Conservation (phyloP, 345 rosid species). For the Noccaea bulbosa region DNA sequence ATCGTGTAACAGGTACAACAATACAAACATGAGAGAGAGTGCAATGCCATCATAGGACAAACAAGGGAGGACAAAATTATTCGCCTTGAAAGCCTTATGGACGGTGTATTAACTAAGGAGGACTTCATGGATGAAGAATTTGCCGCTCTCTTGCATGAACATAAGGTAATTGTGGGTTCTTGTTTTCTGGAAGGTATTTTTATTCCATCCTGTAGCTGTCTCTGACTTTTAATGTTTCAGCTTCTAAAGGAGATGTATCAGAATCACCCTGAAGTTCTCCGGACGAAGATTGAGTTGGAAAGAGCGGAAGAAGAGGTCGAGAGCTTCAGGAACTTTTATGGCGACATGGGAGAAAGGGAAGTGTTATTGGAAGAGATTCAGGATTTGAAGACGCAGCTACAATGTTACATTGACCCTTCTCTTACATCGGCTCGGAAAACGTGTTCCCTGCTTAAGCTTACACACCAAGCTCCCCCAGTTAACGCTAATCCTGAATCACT, state of each 20-base stretch:
- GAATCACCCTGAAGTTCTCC: conserved; percentile 75
- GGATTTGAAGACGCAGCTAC: conserved; percentile 76
- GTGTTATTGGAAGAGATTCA: conserved; percentile 87
- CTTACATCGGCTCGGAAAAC: conserved; percentile 47
- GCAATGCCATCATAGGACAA: conserved; percentile 77
- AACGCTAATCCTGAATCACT: conserved; percentile 49
- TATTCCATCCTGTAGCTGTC: conserved; percentile 17
- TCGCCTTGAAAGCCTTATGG: conserved; percentile 86
- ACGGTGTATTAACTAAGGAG: conserved; percentile 77
- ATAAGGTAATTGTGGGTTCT: conserved; percentile 49
- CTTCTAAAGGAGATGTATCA: conserved; percentile 76
- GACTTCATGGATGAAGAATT: conserved; percentile 81
- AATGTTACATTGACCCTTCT: conserved; percentile 69
- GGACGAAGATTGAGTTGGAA: conserved; percentile 68
- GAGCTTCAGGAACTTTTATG: conserved; percentile 61
- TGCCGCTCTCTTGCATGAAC: conserved; percentile 62
- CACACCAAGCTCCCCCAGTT: conserved; percentile 51
- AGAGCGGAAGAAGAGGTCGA: conserved; percentile 75
- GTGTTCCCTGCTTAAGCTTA: conserved; percentile 52
- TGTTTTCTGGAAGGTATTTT: neutral
- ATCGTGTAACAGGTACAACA: conserved; percentile 71
- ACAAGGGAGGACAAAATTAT: conserved; percentile 83
- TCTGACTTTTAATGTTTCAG: conserved; percentile 48
- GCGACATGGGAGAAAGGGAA: conserved; percentile 78
- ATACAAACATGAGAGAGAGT: conserved; percentile 92